These are phyloP conservation scores for Paramecium octaurelia DNA, from an alignment of 73 alveolate genomes.

Conservation along the genomic window DNA sequence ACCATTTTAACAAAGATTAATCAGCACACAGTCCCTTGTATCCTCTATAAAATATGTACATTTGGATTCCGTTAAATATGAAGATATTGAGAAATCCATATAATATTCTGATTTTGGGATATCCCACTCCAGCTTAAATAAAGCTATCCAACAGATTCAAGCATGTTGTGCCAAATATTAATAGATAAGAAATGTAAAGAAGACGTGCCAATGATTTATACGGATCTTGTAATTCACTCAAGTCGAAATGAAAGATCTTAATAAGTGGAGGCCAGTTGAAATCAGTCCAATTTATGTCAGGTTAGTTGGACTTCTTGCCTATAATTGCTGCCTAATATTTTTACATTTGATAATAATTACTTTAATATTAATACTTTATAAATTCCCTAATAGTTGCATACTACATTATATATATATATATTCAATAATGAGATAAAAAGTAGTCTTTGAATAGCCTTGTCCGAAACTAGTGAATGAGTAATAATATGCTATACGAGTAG, in stretches of 20 bases:
- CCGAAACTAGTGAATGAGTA: background rate
- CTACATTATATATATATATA: background rate
- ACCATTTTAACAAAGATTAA: background rate
- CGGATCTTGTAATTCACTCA: constrained; percentile 56
- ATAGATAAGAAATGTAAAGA: constrained; percentile 13
- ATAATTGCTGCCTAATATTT: constrained; percentile 26
- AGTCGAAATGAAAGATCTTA: constrained; percentile 44
- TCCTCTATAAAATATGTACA: constrained; percentile 48
- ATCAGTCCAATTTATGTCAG: constrained; percentile 65
- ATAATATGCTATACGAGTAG: background rate
- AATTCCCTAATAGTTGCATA: background rate
- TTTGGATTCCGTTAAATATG: constrained; percentile 39
- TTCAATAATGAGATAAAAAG: background rate
- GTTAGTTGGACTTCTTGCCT: constrained; percentile 27
- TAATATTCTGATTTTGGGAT: background rate
- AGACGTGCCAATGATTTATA: constrained; percentile 23
- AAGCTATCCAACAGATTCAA: constrained; percentile 10
- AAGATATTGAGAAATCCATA: constrained; percentile 24
- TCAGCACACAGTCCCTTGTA: constrained; percentile 27
- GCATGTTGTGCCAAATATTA: background rate
- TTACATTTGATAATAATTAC: background rate
- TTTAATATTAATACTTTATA: background rate
- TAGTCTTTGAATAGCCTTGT: background rate
- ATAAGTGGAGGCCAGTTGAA: constrained; percentile 60
- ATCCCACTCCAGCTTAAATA: constrained; percentile 38